These are phyloP conservation scores for Phytophthora cactorum DNA, from an alignment of 352 stramenopile genomes.

Conservation along the genomic window DNA sequence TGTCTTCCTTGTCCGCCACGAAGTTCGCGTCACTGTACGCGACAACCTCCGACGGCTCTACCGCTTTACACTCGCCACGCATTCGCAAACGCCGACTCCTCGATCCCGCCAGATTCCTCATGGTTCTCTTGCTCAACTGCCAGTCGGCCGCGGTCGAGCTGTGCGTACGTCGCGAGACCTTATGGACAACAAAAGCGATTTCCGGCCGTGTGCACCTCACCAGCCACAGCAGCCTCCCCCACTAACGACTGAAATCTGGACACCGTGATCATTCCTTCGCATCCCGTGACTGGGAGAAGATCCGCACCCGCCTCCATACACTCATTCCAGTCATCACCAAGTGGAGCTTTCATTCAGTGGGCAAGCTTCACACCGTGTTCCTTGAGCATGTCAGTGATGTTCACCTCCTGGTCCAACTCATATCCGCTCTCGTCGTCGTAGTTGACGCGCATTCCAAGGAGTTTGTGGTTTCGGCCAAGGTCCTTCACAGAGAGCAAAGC, in stretches of 20 bases:
- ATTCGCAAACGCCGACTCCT: conserved; percentile 15
- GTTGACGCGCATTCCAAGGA: conserved; percentile 34
- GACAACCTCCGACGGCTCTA: conserved; percentile 1
- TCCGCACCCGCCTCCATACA: background rate
- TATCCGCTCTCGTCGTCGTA: conserved; percentile 17
- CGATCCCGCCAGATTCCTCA: conserved; percentile 13
- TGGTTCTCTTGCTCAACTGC: conserved; percentile 18
- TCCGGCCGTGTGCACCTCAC: conserved; percentile 33
- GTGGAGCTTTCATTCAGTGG: conserved; percentile 9
- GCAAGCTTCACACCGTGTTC: conserved; percentile 22
- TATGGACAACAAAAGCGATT: conserved; percentile 36
- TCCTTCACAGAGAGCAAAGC: conserved; percentile 31
- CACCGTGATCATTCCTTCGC: conserved; percentile 3
- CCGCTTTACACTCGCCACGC: background rate
- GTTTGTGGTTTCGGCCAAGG: conserved; percentile 26
- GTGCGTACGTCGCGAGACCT: conserved; percentile 13
- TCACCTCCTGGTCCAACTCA: conserved; percentile 26
- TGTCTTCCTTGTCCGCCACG: conserved; percentile 18
- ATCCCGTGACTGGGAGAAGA: background rate
- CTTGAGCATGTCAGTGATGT: conserved; percentile 26
- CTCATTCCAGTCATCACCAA: background rate
- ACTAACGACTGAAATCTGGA: conserved; percentile 42
- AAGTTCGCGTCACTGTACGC: conserved; percentile 34
- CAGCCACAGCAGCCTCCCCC: conserved; percentile 38
- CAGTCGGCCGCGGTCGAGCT: conserved; percentile 9